These are phyloP conservation scores for Dichomitus squalens DNA, from an alignment of 1,284 basidiomycete species.

Conservation along the genomic window DNA sequence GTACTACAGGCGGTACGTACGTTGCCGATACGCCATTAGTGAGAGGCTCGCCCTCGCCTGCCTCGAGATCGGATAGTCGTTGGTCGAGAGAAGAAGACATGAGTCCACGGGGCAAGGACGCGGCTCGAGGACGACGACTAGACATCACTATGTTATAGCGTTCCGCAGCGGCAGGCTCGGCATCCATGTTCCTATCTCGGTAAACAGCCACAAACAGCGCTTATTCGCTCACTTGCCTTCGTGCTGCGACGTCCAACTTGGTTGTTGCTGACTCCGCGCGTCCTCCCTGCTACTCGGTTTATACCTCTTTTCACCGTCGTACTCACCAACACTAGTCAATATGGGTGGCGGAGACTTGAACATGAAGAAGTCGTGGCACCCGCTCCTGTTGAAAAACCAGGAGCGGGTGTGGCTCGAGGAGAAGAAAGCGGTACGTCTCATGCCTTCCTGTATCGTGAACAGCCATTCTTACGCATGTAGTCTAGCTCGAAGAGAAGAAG, in stretches of 20 bases:
- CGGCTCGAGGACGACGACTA: slow-evolving; percentile 24
- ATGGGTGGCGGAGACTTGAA: slow-evolving; percentile 96
- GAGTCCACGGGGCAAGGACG: slow-evolving; percentile 22
- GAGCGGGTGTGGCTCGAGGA: slow-evolving; percentile 99
- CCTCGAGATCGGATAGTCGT: slow-evolving; percentile 38
- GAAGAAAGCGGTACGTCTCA: slow-evolving; percentile 81
- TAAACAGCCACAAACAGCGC: slow-evolving; percentile 26
- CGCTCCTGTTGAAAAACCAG: slow-evolving; percentile 97
- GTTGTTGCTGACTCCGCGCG: background rate
- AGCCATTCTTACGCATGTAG: background rate
- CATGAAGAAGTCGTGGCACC: slow-evolving; percentile 99
- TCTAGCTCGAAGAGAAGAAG: slow-evolving; percentile 95
- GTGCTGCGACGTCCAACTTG: background rate
- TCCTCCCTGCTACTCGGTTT: background rate
- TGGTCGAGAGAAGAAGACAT: slow-evolving; percentile 34
- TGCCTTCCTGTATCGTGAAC: background rate
- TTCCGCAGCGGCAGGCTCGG: background rate
- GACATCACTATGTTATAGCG: slow-evolving; percentile 8
- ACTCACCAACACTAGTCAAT: slow-evolving; percentile 46
- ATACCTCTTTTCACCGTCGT: slow-evolving; percentile 1
- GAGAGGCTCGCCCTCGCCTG: slow-evolving; percentile 37
- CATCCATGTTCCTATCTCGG: background rate
- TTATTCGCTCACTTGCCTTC: slow-evolving; percentile 1
- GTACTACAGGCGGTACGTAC: slow-evolving; percentile 28
- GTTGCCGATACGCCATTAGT: slow-evolving; percentile 18